phyloP scores from a whole-genome alignment of 2,329 filamentous ascomycete species.

The Trichoderma polysporum region DNA sequence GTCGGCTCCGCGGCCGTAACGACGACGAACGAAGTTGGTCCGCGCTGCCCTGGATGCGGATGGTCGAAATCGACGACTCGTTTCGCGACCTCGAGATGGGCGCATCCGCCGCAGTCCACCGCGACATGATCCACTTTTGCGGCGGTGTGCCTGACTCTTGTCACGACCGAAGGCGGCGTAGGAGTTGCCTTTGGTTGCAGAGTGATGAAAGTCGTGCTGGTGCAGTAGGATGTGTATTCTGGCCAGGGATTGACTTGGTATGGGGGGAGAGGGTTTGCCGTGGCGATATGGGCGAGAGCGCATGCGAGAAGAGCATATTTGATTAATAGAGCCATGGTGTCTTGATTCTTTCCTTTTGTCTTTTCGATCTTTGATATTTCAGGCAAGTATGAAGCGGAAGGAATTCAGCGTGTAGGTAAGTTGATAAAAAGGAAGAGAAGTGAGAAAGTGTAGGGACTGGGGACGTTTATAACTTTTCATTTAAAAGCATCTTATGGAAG shows the following conservation, averaged over 20 bases:
- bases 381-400: background rate
- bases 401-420: background rate
- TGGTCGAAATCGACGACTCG: background rate
- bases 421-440: background rate
- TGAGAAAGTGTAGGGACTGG: background rate
- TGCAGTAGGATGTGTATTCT: background rate
- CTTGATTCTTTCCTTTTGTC: background rate
- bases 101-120: conserved; percentile 2
- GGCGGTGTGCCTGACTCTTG: background rate
- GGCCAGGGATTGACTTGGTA: background rate
- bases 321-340: background rate
- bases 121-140: background rate
- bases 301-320: background rate
- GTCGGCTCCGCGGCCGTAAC: background rate
- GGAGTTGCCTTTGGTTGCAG: background rate
- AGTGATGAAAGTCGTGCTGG: background rate
- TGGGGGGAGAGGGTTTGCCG: background rate
- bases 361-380: background rate
- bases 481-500: background rate
- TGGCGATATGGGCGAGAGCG: background rate
- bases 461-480: background rate
- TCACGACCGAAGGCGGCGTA: background rate
- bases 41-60: background rate
- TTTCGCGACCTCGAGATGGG: background rate
- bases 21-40: background rate